Percentiles rank a stretch among this genome's conserved stretches.
These are phyloP conservation scores for Balansia obtecta DNA, from an alignment of 2,329 filamentous ascomycete genomes.

Conservation along the genomic window DNA sequence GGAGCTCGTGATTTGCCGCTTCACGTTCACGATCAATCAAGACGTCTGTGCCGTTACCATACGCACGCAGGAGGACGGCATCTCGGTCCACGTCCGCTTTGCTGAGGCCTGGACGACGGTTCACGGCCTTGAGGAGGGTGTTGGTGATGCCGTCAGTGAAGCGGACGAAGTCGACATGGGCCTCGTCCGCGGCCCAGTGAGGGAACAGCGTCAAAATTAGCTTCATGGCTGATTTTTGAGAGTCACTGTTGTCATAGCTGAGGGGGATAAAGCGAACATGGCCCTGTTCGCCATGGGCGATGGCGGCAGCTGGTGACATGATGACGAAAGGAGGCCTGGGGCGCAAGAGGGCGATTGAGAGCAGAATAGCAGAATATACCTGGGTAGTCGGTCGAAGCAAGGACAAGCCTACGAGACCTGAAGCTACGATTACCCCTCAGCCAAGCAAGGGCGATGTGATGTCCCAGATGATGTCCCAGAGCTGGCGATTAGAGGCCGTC, in stretches of 20 bases:
- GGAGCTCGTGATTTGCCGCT: conserved; percentile 68
- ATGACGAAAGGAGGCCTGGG: conserved; percentile 1
- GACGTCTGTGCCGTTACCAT: conserved; percentile 86
- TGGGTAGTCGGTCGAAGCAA: not conserved
- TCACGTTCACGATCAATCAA: conserved; percentile 90
- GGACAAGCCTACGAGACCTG: not conserved
- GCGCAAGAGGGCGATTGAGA: not conserved
- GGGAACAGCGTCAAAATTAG: conserved; percentile 72
- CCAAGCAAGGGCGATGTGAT: not conserved
- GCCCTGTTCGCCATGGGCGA: conserved; percentile 22
- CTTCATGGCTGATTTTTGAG: conserved; percentile 63
- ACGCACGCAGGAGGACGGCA: conserved; percentile 80
- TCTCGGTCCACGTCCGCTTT: conserved; percentile 67
- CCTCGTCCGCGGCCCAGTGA: conserved; percentile 64
- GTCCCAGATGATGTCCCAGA: too few relatives aligned
- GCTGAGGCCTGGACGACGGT: conserved; percentile 52
- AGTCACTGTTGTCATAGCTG: conserved; percentile 65
- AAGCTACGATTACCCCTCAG: not conserved
- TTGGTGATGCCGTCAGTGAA: conserved; percentile 99
- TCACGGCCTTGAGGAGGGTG: conserved; percentile 70
- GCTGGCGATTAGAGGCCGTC: not conserved
- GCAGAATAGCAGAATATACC: not conserved
- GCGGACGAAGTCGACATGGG: conserved; percentile 69
- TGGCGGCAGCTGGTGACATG: conserved; percentile 23
- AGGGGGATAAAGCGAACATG: conserved; percentile 56